These are phyloP conservation scores for Colletotrichum simmondsii DNA, from an alignment of 2,329 filamentous ascomycete species.

Conservation along the genomic window DNA sequence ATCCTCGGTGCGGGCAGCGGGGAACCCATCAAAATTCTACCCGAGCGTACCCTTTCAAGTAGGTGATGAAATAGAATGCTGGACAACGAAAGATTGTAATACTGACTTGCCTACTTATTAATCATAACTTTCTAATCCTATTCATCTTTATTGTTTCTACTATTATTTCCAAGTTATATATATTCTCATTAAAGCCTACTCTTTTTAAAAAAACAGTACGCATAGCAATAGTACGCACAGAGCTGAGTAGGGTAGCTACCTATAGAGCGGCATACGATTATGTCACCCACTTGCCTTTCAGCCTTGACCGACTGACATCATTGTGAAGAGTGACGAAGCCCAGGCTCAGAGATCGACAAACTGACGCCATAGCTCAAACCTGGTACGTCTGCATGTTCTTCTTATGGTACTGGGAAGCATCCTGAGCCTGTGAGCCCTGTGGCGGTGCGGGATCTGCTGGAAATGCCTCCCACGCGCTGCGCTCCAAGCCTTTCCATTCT, in stretches of 20 bases:
- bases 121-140: no score
- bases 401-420: not conserved
- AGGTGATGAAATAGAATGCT: no score
- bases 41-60: not conserved
- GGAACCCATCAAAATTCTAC: slow-evolving; percentile 26
- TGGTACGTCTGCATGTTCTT: slow-evolving; percentile 9
- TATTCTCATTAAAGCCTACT: no score
- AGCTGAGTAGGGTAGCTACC: no score
- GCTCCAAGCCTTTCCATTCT: not conserved
- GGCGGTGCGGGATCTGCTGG: not conserved
- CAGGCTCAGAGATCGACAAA: slow-evolving; percentile 26
- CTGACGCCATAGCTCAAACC: slow-evolving; percentile 27
- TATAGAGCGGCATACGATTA: no score
- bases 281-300: not conserved
- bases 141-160: no score
- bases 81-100: no score
- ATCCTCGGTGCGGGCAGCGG: slow-evolving; percentile 21
- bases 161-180: no score
- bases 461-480: not conserved
- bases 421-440: not conserved
- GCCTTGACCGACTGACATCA: slow-evolving; percentile 33
- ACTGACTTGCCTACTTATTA: no score
- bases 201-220: no score
- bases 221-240: no score
- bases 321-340: slow-evolving; percentile 29